Evolutionary conservation across 2,329 filamentous ascomycete genomes (phyloP), one percentile per base, ranked within the genome.

Genomic region (Teratosphaeria pseudoeucalypti): DNA sequence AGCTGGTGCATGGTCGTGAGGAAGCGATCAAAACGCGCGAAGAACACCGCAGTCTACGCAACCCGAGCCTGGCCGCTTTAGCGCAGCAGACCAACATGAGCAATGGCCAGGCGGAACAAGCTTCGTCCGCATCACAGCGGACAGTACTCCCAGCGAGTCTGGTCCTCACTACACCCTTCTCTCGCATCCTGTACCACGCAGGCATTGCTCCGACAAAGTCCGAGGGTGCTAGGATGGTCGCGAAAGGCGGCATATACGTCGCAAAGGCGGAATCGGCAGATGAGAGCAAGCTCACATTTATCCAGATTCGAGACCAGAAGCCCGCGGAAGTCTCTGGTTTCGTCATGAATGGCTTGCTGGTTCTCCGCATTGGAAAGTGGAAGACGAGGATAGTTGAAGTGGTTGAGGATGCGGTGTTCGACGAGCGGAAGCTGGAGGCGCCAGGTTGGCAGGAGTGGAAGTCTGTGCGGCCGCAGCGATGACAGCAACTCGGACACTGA

Each of bases 1-100:
- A 86, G 56, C 80, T 99, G 2, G 82, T 91, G 1, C 91, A 97
- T 70, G 90, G 92, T 14, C 71, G 77, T 0, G 68, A 80, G 7
- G 81, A 82, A 62, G 90, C 92, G 0, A 71, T 82, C 14, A 77
- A 81, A 26, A 85, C 89, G 6, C 83, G 85, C 61, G 65, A 68
- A 16, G 77, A 84, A 62, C 83, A 86, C 63, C 76, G 77, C 53
- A 74, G 78, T 60, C 68, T 83, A 55, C 67, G 70, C 5, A 64
- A 56, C 6, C 68, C 66, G 1, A 70, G 61, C 27, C 53, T 71
- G 10, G 60, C 60, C 2, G 60, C 65, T 37, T 56, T 70, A n/a
- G 49, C 47, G 32, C 23, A 37, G 29, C 52, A 59, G 54, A 27
- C 34, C 10, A 23, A 43, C 2, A 29, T 12, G 16, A 12, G 12